Evolutionary conservation across 2,329 filamentous ascomycete species (phyloP), one percentile per base, ranked within the genome.

Genomic region (Ilyonectria robusta): DNA sequence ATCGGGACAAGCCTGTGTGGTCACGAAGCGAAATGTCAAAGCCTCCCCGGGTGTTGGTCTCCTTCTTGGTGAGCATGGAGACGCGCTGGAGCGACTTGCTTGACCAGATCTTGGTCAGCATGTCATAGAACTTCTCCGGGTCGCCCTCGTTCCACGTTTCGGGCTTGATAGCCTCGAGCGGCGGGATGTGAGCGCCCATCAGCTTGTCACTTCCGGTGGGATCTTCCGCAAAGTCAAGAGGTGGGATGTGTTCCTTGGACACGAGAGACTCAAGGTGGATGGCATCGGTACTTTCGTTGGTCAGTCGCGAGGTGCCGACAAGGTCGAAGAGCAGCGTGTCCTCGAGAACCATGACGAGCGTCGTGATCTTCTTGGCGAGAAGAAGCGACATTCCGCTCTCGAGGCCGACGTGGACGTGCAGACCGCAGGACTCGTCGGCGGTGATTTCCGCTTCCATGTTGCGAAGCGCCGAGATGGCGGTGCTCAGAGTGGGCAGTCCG

Each of bases 401-500:
- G 10, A 71, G 57, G 10, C 76, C 75, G 2, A 77, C 67, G 10
- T 78, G 75, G 4, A 78, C 55, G 31, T 77, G 74, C 37, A 78
- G 62, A 3, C 76, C 74, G 19, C 76, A 78, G 2, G 59, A 64
- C 3, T 54, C 50, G 48, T 77, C 70, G 1, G 62, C 69, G 0
- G n/a, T 48, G 11, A 75, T 72, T 0, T 64, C 11, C 11, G 59
- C 15, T 2, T 29, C 59, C 1, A 67, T 59, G 11, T 55, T 15
- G 1, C 72, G 59, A 51, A 77, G 58, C 1, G 42, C 64, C 2
- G 53, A 37, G 8, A 78, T 15, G 1, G 65, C 19, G 0, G 51
- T 26, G 1, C 26, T 42, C 19, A 74, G 55, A 0, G 48, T 54
- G 2, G 57, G 47, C 37, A 78, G 47, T 3, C 71, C 72, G 9